Evolutionary conservation across 352 stramenopile genomes (phyloP).

Genomic region (Phytophthora boehmeriae): DNA sequence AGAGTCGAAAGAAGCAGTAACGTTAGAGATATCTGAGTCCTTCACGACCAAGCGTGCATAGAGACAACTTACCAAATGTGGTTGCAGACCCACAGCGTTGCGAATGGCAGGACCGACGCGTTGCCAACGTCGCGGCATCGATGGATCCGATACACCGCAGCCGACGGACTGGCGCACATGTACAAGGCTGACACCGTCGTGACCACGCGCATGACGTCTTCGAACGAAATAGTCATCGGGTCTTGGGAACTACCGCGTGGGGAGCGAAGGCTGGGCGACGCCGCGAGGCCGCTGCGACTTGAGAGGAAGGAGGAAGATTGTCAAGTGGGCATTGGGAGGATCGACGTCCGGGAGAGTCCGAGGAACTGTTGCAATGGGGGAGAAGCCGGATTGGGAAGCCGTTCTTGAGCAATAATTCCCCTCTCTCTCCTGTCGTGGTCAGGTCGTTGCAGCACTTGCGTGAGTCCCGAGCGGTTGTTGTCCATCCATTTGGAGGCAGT

Average conservation of each 20-base stretch:
- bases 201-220: conserved; percentile 59
- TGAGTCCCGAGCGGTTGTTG: conserved; percentile 8
- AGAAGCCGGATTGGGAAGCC: conserved; percentile 12
- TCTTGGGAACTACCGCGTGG: background rate
- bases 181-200: conserved; percentile 72
- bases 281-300: conserved; percentile 14
- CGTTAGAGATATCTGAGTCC: background rate
- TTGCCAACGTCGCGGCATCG: conserved; percentile 46
- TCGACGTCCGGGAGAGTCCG: background rate
- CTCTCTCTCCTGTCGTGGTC: conserved; percentile 20
- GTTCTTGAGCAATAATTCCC: conserved; percentile 4
- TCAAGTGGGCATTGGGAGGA: conserved; percentile 16
- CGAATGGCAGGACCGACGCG: conserved; percentile 58
- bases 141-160: conserved; percentile 57
- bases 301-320: conserved; percentile 26
- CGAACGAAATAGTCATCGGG: conserved; percentile 41
- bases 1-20: background rate
- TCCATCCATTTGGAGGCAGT: conserved; percentile 14
- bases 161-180: conserved; percentile 74
- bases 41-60: too few species aligned
- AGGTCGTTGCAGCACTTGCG: conserved; percentile 24
- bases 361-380: background rate
- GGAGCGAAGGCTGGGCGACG: conserved; percentile 2
- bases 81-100: conserved; percentile 70
- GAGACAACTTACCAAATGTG: conserved; percentile 63